Conservation (phyloP, 495 filamentous ascomycete genomes). For the Talaromyces nanjingensis region DNA sequence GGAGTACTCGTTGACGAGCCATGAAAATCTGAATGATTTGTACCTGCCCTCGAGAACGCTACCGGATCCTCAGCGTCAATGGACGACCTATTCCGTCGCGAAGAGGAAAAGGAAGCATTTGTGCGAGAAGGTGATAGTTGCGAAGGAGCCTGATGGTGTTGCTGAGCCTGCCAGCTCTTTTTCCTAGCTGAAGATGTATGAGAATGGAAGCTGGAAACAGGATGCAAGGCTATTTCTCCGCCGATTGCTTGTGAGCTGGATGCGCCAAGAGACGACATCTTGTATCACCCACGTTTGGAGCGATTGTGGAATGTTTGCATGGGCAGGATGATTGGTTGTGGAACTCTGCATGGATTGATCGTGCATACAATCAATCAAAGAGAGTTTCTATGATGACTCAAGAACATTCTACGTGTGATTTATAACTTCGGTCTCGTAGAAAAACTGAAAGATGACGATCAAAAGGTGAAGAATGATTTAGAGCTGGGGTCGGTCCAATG, state of each 20-base stretch:
- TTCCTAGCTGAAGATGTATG: background rate
- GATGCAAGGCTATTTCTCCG: slow-evolving; percentile 6
- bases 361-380: background rate
- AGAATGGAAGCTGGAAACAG: slow-evolving; percentile 4
- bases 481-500: background rate
- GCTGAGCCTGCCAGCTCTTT: background rate
- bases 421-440: background rate
- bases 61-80: background rate
- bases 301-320: background rate
- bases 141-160: background rate
- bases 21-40: background rate
- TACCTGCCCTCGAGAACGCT: background rate
- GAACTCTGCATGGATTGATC: background rate
- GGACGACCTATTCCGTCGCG: background rate
- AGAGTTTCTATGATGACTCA: background rate
- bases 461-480: background rate
- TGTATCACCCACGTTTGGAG: background rate
- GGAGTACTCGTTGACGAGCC: background rate
- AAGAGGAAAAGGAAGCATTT: background rate
- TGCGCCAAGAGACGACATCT: background rate
- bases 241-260: background rate
- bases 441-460: background rate
- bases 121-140: background rate
- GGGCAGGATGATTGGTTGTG: background rate
- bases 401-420: background rate